Evolutionary conservation across 345 rosid genomes (phyloP).

Genomic region (Sisymbrium altissimum): DNA sequence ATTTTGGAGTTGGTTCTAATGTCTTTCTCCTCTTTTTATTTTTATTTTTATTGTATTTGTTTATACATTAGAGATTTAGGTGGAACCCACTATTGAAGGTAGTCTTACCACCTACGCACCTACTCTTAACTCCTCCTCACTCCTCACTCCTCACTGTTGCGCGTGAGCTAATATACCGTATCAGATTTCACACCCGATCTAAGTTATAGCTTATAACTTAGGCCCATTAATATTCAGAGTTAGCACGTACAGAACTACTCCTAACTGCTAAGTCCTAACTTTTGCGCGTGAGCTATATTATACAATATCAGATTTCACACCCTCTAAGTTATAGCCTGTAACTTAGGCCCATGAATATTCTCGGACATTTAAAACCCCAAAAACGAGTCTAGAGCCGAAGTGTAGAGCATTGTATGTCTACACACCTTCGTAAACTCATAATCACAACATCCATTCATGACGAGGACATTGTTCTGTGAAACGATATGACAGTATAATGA

Average conservation of each 20-base stretch:
- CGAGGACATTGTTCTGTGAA: not conserved
- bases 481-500: not conserved
- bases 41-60: too few species aligned
- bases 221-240: not conserved
- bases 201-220: not conserved
- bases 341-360: not conserved
- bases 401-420: not conserved
- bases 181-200: not conserved
- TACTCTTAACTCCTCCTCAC: not conserved
- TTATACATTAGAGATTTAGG: too few species aligned
- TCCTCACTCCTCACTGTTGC: not conserved
- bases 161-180: not conserved
- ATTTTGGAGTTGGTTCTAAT: too few species aligned
- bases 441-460: not conserved
- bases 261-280: not conserved
- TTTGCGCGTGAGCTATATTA: not conserved
- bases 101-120: too few species aligned
- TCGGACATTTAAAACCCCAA: not conserved
- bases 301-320: not conserved
- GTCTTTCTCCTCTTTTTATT: too few species aligned
- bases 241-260: not conserved
- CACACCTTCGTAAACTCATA: not conserved
- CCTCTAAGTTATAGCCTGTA: not conserved
- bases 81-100: too few species aligned
- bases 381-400: not conserved